Conservation (phyloP, 768 basidiomycete species). For the Boletus sp. region DNA sequence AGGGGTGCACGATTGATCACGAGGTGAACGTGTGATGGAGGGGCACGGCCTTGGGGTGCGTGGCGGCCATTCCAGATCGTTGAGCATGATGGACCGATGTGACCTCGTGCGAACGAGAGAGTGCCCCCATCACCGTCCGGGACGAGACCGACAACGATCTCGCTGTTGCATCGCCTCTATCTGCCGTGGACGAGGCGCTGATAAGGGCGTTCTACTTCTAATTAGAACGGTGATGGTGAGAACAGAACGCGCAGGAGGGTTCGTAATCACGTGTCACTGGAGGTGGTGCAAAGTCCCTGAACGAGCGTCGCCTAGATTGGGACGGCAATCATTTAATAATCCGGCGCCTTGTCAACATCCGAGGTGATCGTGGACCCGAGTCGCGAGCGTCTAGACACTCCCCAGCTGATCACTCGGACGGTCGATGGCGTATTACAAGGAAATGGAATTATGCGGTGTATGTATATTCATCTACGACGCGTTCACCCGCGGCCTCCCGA, state of each 20-base stretch:
- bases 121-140: not conserved
- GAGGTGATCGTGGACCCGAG: slow-evolving; percentile 27
- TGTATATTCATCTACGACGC: slow-evolving; percentile 19
- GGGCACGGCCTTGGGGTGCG: not conserved
- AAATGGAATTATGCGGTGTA: slow-evolving; percentile 30
- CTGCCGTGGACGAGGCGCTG: not conserved
- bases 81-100: too few species aligned
- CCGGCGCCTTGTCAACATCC: slow-evolving; percentile 19
- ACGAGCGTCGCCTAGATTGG: slow-evolving; percentile 6
- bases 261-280: not conserved
- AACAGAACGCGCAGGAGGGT: slow-evolving; percentile 8
- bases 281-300: not conserved
- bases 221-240: slow-evolving; percentile 12
- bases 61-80: not conserved
- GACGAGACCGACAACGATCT: not conserved
- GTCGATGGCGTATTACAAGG: slow-evolving; percentile 12
- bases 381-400: too few species aligned
- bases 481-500: slow-evolving; percentile 8
- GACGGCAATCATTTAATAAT: slow-evolving; percentile 16
- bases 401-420: too few species aligned
- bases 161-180: slow-evolving; percentile 4
- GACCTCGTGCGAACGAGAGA: not conserved
- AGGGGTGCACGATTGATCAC: too few species aligned
- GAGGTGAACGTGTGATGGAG: slow-evolving; percentile 17
- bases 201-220: not conserved